Conservation (phyloP, 2,329 filamentous ascomycete species). For the Pestalotiopsis sp. region DNA sequence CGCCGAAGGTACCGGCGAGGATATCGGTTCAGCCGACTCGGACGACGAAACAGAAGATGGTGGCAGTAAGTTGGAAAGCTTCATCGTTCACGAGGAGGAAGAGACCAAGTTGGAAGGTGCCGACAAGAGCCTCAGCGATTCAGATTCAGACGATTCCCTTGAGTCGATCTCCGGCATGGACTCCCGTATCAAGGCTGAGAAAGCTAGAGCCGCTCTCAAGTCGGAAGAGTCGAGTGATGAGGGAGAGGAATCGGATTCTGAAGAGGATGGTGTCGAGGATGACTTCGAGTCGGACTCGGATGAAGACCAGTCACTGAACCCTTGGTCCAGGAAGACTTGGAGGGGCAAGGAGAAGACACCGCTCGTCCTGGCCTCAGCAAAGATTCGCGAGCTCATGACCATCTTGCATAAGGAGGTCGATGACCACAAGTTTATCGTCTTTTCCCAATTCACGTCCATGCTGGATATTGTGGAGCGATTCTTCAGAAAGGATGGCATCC, state of each 20-base stretch:
- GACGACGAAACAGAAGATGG: slow-evolving; percentile 45
- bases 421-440: slow-evolving; percentile 96
- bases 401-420: slow-evolving; percentile 77
- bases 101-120: slow-evolving; percentile 28
- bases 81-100: slow-evolving; percentile 52
- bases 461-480: slow-evolving; percentile 95
- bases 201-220: slow-evolving; percentile 17
- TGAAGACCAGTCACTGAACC: slow-evolving; percentile 30
- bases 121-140: slow-evolving; percentile 24
- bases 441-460: slow-evolving; percentile 98
- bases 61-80: slow-evolving; percentile 54
- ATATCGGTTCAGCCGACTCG: slow-evolving; percentile 70
- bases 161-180: slow-evolving; percentile 29
- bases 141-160: slow-evolving; percentile 29
- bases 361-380: slow-evolving; percentile 73
- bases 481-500: slow-evolving; percentile 70
- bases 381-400: slow-evolving; percentile 81
- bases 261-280: slow-evolving; percentile 37
- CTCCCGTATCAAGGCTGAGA: slow-evolving; percentile 19
- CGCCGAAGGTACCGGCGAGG: slow-evolving; percentile 83
- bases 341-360: slow-evolving; percentile 44
- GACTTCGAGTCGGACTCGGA: slow-evolving; percentile 41
- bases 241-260: slow-evolving; percentile 23
- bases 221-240: slow-evolving; percentile 23
- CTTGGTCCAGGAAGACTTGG: slow-evolving; percentile 30